These are phyloP conservation scores for Lasiodiplodia sp. DNA, from an alignment of 2,329 filamentous ascomycete genomes.

Conservation along the genomic window DNA sequence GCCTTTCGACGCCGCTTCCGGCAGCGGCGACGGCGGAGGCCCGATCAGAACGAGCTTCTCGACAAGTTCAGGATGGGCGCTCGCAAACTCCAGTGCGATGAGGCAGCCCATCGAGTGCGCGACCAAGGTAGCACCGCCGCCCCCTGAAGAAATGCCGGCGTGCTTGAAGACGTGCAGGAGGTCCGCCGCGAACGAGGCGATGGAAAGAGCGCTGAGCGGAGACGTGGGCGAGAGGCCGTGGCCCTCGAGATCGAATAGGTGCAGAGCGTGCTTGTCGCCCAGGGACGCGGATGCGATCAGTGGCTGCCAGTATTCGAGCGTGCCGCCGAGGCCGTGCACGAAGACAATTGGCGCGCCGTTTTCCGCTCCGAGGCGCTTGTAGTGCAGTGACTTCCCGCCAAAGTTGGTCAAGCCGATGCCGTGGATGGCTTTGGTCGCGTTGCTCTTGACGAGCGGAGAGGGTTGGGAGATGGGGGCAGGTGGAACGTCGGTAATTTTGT, in stretches of 20 bases:
- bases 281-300: neutral
- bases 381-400: neutral
- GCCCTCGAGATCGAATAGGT: constrained; percentile 64
- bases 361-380: neutral
- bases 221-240: constrained; percentile 63
- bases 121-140: constrained; percentile 50
- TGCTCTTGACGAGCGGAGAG: constrained; percentile 31
- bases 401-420: neutral
- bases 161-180: constrained; percentile 38
- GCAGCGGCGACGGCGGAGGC: constrained; percentile 56
- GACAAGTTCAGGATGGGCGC: constrained; percentile 49
- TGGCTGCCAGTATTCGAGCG: constrained; percentile 50
- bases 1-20: constrained; percentile 41
- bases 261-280: constrained; percentile 35
- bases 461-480: constrained; percentile 41
- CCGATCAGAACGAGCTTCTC: constrained; percentile 57
- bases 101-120: constrained; percentile 63
- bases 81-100: constrained; percentile 53
- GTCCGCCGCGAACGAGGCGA: constrained; percentile 55
- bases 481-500: constrained; percentile 47
- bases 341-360: constrained; percentile 52
- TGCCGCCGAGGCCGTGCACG: constrained; percentile 63
- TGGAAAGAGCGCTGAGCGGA: constrained; percentile 51
- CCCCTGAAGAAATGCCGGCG: constrained; percentile 44
- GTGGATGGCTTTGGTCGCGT: neutral